Percentiles rank a stretch among this genome's conserved stretches.
These are phyloP conservation scores for Medicago truncatula DNA, from an alignment of 306 rosid genomes.

Conservation along the genomic window MtrunA17r5.0-ANR NC_053042.1:54449501-54450000, in stretches of 20 bases:
- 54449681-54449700: slow-evolving; percentile 74
- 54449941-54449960: slow-evolving; percentile 81
- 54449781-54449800: no score
- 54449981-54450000: slow-evolving; percentile 16
- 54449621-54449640: slow-evolving; percentile 89
- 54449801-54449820: slow-evolving; percentile 82
- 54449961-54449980: slow-evolving; percentile 78
- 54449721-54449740: slow-evolving; percentile 94
- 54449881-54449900: slow-evolving; percentile 98
- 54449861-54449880: slow-evolving; percentile 87
- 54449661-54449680: slow-evolving; percentile 76
- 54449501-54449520: slow-evolving; percentile 90
- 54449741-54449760: slow-evolving; percentile 42
- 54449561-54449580: slow-evolving; percentile 93
- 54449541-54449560: slow-evolving; percentile 61
- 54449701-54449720: slow-evolving; percentile 81
- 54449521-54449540: slow-evolving; percentile 57
- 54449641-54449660: slow-evolving; percentile 73
- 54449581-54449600: slow-evolving; percentile 86
- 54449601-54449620: slow-evolving; percentile 81
- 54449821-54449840: slow-evolving; percentile 96
- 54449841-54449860: slow-evolving; percentile 68
- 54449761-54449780: no score
- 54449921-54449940: slow-evolving; percentile 66
- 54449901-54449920: slow-evolving; percentile 94